Evolutionary conservation across 2,329 filamentous ascomycete species (phyloP).

Genomic region (Drechmeria coniospora): DNA sequence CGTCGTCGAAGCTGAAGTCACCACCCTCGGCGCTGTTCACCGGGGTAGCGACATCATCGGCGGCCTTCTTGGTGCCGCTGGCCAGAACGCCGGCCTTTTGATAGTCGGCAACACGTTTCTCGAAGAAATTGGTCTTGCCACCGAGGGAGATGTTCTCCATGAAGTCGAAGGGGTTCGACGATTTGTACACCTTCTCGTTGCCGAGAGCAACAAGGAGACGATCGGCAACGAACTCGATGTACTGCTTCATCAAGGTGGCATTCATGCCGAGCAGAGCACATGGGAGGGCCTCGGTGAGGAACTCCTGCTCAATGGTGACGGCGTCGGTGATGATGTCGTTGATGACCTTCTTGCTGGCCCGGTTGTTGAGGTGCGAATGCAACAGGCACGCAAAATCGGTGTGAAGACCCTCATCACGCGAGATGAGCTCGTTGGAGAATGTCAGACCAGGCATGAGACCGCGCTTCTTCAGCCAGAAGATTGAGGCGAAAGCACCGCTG

Average conservation of each 20-base stretch:
- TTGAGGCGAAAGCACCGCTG: slow-evolving; percentile 93
- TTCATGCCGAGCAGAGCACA: slow-evolving; percentile 96
- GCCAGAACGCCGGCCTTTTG: slow-evolving; percentile 99
- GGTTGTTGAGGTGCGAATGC: slow-evolving; percentile 92
- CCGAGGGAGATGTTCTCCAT: slow-evolving; percentile 99
- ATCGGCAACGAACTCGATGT: slow-evolving; percentile 98
- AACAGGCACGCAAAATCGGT: slow-evolving; percentile 97
- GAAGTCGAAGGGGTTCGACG: slow-evolving; percentile 96
- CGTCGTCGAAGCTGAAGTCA: slow-evolving; percentile 88
- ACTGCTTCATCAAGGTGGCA: slow-evolving; percentile 92
- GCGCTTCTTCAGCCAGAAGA: slow-evolving; percentile 99
- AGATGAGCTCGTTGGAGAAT: slow-evolving; percentile 99
- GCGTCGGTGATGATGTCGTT: slow-evolving; percentile 86
- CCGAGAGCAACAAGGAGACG: slow-evolving; percentile 84
- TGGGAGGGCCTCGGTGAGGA: slow-evolving; percentile 88
- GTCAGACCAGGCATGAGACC: slow-evolving; percentile 96
- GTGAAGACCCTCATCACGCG: slow-evolving; percentile 96
- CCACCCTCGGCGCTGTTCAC: slow-evolving; percentile 45
- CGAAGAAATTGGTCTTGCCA: slow-evolving; percentile 99
- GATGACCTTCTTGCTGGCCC: slow-evolving; percentile 68
- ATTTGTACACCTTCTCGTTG: slow-evolving; percentile 86
- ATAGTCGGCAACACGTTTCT: slow-evolving; percentile 99
- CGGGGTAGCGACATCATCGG: slow-evolving; percentile 24
- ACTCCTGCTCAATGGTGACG: slow-evolving; percentile 91
- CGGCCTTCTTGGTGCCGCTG: slow-evolving; percentile 61